Percentiles rank a stretch among this genome's conserved stretches.
Conservation (phyloP, 2,329 filamentous ascomycete species). For the Aurifilum marmelostoma region DNA sequence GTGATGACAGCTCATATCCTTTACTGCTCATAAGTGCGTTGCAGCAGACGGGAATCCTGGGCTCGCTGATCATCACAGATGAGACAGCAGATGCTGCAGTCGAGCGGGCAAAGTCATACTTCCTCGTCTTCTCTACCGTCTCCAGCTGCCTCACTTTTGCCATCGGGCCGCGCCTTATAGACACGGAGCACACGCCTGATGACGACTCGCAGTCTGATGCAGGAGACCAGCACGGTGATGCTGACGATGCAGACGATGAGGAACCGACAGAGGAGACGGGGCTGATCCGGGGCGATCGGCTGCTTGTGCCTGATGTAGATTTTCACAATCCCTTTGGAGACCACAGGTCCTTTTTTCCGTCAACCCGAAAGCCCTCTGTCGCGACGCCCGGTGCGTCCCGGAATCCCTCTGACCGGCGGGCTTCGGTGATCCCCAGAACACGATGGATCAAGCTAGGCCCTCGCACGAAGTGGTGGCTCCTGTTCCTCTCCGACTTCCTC, state of each 20-base stretch:
- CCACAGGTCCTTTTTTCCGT: conserved; percentile 37
- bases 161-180: conserved; percentile 62
- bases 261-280: conserved; percentile 49
- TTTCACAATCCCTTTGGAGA: conserved; percentile 30
- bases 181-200: conserved; percentile 45
- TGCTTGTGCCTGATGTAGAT: conserved; percentile 12
- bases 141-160: conserved; percentile 67
- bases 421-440: conserved; percentile 33
- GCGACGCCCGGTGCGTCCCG: neutral
- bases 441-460: conserved; percentile 37
- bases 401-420: conserved; percentile 28
- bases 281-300: conserved; percentile 44
- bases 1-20: conserved; percentile 41
- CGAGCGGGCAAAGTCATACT: conserved; percentile 64
- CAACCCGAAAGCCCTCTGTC: conserved; percentile 27
- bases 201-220: conserved; percentile 27
- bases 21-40: conserved; percentile 48
- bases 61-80: conserved; percentile 46
- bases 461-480: conserved; percentile 39
- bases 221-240: conserved; percentile 33
- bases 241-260: conserved; percentile 30
- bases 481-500: conserved; percentile 52
- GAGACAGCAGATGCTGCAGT: conserved; percentile 52
- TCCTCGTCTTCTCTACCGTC: conserved; percentile 67
- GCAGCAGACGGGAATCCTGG: conserved; percentile 58